phyloP scores from a whole-genome alignment of 345 rosid species.

The Raphanus sativus region DNA sequence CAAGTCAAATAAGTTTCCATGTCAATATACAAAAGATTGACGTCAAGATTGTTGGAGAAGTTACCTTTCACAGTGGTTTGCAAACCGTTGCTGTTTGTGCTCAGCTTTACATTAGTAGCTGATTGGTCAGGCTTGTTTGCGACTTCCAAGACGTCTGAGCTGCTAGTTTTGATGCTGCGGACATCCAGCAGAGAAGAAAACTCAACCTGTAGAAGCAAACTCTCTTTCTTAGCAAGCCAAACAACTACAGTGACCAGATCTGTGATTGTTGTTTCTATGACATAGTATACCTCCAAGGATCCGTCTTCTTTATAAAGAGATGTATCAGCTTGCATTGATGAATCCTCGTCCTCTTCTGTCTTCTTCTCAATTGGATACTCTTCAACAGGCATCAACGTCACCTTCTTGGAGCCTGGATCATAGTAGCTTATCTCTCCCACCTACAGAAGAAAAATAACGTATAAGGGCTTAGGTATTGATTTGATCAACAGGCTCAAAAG shows the following conservation, averaged over 20 bases:
- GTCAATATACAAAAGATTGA: not conserved
- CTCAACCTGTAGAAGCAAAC: conserved; percentile 17
- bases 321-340: conserved; percentile 41
- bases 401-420: conserved; percentile 54
- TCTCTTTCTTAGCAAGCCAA: not conserved
- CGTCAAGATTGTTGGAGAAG: not conserved
- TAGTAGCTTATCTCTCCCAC: conserved; percentile 74
- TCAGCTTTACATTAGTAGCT: conserved; percentile 29
- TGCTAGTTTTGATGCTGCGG: conserved; percentile 49
- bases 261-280: not conserved
- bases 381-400: conserved; percentile 57
- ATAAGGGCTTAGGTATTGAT: not conserved
- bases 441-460: conserved; percentile 40
- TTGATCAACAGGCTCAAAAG: not conserved
- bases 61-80: conserved; percentile 54
- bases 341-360: conserved; percentile 47
- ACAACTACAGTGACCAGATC: too few species aligned
- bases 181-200: conserved; percentile 72
- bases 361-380: conserved; percentile 61
- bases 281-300: conserved; percentile 56
- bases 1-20: not conserved
- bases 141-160: conserved; percentile 36
- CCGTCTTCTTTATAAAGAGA: conserved; percentile 73
- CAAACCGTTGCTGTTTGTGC: conserved; percentile 26
- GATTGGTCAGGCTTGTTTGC: conserved; percentile 28